Base-by-base conservation (phyloP, 177 flowering plant species). In the Vitis hybrid region DNA sequence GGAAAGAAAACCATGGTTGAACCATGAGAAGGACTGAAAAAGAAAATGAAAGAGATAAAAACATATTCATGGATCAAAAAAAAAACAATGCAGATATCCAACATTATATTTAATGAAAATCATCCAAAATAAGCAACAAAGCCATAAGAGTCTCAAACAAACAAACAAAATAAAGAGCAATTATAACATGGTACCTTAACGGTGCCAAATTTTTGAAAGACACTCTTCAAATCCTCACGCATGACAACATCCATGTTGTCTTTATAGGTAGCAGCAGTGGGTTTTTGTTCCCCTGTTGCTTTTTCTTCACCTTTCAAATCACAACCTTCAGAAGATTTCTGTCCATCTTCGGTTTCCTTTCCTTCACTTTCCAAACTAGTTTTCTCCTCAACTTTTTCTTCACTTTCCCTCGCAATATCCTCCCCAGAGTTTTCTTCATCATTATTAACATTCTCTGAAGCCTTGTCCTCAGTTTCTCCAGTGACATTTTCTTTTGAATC, bases 171-270 rank as follows among this genome's bases (percentile, higher is more conserved):
- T 17, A n/a, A 48, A n/a, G 56, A 18, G 57, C 23, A 58, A 59
- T 26, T 9, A 57, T 52, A 39, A 39, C n/a, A 52, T 2, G 11
- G 39, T 89, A 95, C 97, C 98, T 87, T 93, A 13, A 95, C 89
- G 66, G 79, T 83, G 66, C 98, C 98, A 76, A 80, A 95, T 69
- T 81, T 90, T 23, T 80, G 60, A 69, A 95, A 90, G 52, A 86
- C 82, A 30, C 9, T 64, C 86, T 88, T 95, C 65, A 95, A 70
- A 85, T 95, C 97, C 79, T 95, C 99, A 70, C 97, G 90, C 75
- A 81, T 15, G 58, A 95, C 92, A 60, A 90, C 82, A 74, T 90
- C 80, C 79, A 72, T 82, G 74, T 88, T 72, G 19, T 87, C 81
- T 57, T 74, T 86, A 79, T 68, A 79, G 9, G 56, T 8, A 50